Evolutionary conservation across 352 stramenopile species (phyloP), one percentile per base, ranked within the genome.

Genomic region (Pythium coloratum): DNA sequence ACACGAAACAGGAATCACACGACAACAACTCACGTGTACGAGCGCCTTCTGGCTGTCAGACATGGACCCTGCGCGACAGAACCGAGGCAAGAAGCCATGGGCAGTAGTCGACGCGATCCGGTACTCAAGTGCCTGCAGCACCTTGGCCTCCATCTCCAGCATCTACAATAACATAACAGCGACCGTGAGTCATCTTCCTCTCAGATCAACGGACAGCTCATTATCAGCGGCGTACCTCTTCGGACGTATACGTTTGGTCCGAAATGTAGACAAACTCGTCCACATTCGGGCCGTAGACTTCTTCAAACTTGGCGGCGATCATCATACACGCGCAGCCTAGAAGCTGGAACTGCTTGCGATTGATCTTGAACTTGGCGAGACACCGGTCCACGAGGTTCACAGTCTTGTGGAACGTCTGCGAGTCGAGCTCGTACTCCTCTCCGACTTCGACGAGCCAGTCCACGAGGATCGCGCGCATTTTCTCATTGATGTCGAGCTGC

Each of bases 391-490:
- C 84, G 32, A 95, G 76, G 59, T 94, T 94, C 6, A 92, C 82
- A 71, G 86, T 80, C 53, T 92, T 89, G 75, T 95, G 86, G 36
- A 95, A 91, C 8, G 88, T 94, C 65, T 92, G 76, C 6, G 84
- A 86, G 67, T 91, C 77, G 9, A 96, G 76, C 56, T 94, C 82
- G 65, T 94, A 96, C 71, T 96, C 85, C 72, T 94, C 83, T 38
- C 81, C 78, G 38, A 96, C 88, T 67, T 96, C 88, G 20, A 99
- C 94, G 7, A 99, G 89, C 98, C 98, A 99, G 79, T 99, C 98
- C 30, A 99, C 91, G 50, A 99, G 87, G 67, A 99, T 99, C 14
- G 96, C 97, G 61, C 97, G 86, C 98, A 99, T 99, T 64, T 98
- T 98, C 70, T 98, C 94, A 75, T 99, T 99, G 72, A 99, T 99